Evolutionary conservation across 148 eudicot species (phyloP).

Genomic region (Mesembryanthemum crystallinum): DNA sequence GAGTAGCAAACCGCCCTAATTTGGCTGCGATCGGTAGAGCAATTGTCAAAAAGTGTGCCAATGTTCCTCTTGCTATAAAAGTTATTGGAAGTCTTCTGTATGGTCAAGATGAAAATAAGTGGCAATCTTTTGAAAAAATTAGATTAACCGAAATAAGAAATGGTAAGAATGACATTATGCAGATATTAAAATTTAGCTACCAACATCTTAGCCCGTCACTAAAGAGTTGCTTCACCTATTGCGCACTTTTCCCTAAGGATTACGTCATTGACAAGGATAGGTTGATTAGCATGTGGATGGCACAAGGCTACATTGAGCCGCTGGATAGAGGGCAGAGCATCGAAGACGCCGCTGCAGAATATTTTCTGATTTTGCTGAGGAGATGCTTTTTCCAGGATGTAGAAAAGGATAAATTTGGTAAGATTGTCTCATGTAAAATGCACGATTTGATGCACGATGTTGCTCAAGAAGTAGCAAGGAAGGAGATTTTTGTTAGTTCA

Average conservation of each 20-base stretch:
- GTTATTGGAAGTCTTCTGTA: constrained; percentile 12
- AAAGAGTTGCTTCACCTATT: constrained; percentile 33
- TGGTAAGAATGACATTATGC: neutral
- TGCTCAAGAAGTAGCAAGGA: neutral
- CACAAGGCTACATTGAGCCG: constrained; percentile 15
- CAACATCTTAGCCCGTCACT: constrained; percentile 17
- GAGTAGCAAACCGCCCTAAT: neutral
- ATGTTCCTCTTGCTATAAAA: constrained; percentile 22
- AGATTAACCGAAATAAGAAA: neutral
- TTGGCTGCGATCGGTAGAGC: constrained; percentile 8
- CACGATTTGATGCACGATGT: constrained; percentile 3
- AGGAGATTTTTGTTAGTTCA: neutral
- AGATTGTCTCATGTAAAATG: neutral
- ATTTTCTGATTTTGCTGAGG: neutral
- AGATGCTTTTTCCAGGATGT: constrained; percentile 8
- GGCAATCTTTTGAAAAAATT: constrained; percentile 12
- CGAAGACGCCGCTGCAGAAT: constrained; percentile 22
- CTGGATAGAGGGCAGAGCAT: neutral
- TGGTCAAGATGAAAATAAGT: neutral
- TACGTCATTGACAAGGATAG: neutral
- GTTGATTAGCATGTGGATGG: constrained; percentile 22
- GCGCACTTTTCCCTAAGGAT: constrained; percentile 10
- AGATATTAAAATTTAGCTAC: constrained; percentile 26
- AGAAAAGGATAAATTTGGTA: neutral
- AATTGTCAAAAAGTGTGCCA: constrained; percentile 22